phyloP scores from a whole-genome alignment of 2,329 filamentous ascomycete genomes.

The Aspergillus fumigatus region DNA sequence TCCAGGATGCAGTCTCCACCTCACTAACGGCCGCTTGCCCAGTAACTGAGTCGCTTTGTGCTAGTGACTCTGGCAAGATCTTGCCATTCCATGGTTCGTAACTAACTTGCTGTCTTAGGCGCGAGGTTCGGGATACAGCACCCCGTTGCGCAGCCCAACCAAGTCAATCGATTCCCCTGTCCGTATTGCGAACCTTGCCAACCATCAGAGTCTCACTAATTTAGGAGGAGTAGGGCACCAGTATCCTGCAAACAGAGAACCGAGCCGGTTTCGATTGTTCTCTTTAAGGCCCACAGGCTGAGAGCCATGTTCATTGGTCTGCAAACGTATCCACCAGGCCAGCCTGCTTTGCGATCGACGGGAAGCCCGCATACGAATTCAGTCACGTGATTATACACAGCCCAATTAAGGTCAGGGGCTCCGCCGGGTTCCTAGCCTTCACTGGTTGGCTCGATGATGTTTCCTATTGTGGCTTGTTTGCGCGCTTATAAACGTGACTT shows the following conservation, averaged over 20 bases:
- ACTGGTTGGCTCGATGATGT: conserved; percentile 11
- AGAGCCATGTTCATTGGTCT: background rate
- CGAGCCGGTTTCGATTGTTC: background rate
- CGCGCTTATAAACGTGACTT: conserved; percentile 7
- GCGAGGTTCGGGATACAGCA: background rate
- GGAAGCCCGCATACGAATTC: conserved; percentile 20
- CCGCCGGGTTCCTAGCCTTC: conserved; percentile 6
- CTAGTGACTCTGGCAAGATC: background rate
- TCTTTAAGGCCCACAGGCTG: background rate
- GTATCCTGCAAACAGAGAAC: background rate
- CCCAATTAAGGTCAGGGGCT: conserved; percentile 14
- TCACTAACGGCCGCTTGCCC: conserved; percentile 7
- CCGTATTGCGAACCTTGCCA: background rate
- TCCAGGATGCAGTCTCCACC: conserved; percentile 12
- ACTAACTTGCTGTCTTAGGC: background rate
- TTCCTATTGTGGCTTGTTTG: conserved; percentile 9
- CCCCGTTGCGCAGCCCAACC: conserved; percentile 3
- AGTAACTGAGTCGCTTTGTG: conserved; percentile 1
- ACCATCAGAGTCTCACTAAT: background rate
- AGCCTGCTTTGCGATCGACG: conserved; percentile 18
- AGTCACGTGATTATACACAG: conserved; percentile 11
- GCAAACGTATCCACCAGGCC: background rate
- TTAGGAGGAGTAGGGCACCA: background rate
- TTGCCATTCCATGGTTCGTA: background rate
- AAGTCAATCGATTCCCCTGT: conserved; percentile 3